Evolutionary conservation across 140 eudicot species (phyloP), one percentile per base, ranked within the genome.

Genomic region (Oenanthe javanica): DNA sequence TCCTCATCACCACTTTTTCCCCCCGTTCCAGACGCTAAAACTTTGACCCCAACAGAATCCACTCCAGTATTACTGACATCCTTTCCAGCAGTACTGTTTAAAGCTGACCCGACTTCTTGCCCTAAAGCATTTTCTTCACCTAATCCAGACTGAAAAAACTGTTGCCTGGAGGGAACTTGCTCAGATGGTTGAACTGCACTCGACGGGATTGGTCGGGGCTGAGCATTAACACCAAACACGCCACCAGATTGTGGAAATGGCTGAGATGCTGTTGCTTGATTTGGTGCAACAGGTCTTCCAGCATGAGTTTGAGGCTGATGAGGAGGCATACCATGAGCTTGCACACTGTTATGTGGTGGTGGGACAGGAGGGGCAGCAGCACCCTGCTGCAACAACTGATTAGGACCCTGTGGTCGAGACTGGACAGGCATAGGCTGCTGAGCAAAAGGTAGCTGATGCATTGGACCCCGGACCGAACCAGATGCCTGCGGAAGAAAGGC

Each of bases 401-500:
- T 80, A 66, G 90, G 92, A 27, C 89, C 90, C 70, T 85, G 91
- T 45, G 98, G 87, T 19, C 85, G 90, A 70, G 80, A 72, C 82
- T 93, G 97, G 78, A 85, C 46, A 54, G 84, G 90, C 86, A 79
- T 64, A 25, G 88, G 83, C 86, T 84, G 97, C 82, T 87, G 96
- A 21, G 81, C 76, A 80, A 63, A 83, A 64, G 87, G 87, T 72
- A 85, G 86, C 40, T 87, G 90, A 54, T 81, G 89, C 75, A 79
- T 80, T 25, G 76, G 90, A 82, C 79, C 75, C 73, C 83, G 92
- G 77, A 80, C 72, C 72, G 80, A 84, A 70, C 85, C 86, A 64
- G 84, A 79, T 15, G 80, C 46, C 83, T 88, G 92, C 45, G 85
- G 90, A 70, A 85, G 81, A 80, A 84, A 86, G 27, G 88, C 72